These are phyloP conservation scores for Myxozyma neglecta DNA, from an alignment of 805 yeast genomes.

Conservation along the genomic window DNA sequence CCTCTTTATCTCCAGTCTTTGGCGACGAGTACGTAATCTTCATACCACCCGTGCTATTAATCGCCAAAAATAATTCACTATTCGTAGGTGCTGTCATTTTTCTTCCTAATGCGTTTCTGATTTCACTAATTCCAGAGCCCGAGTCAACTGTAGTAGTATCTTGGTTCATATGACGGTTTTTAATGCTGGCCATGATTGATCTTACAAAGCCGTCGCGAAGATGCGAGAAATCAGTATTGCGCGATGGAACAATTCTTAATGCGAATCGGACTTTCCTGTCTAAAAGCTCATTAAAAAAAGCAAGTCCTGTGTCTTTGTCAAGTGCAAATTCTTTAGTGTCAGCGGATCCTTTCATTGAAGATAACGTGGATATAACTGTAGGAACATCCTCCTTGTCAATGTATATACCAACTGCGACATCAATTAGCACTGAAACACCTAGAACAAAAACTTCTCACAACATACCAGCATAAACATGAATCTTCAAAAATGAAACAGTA, in stretches of 20 bases:
- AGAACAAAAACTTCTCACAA: neutral
- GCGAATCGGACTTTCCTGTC: constrained; percentile 61
- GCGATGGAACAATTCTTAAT: constrained; percentile 77
- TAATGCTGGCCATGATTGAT: constrained; percentile 61
- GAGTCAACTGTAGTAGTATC: constrained; percentile 37
- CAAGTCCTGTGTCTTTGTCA: constrained; percentile 54
- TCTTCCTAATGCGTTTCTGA: constrained; percentile 59
- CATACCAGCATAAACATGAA: constrained; percentile 72
- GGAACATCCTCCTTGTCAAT: constrained; percentile 57
- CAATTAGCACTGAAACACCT: neutral
- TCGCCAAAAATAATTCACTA: constrained; percentile 62
- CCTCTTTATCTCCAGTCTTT: constrained; percentile 5
- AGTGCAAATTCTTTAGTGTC: constrained; percentile 22
- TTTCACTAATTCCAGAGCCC: constrained; percentile 65
- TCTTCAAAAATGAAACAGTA: constrained; percentile 73
- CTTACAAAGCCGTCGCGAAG: constrained; percentile 85
- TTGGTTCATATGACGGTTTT: constrained; percentile 35
- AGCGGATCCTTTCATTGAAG: neutral
- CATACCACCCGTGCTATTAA: constrained; percentile 50
- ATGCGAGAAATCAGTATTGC: constrained; percentile 90
- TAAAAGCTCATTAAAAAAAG: constrained; percentile 57
- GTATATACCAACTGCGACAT: constrained; percentile 62
- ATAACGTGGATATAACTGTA: neutral
- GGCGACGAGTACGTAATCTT: constrained; percentile 17
- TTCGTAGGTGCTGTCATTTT: constrained; percentile 76